Evolutionary conservation across 306 rosid genomes (phyloP), one percentile per base, ranked within the genome.

Genomic region (Dicorynia guianensis): DNA sequence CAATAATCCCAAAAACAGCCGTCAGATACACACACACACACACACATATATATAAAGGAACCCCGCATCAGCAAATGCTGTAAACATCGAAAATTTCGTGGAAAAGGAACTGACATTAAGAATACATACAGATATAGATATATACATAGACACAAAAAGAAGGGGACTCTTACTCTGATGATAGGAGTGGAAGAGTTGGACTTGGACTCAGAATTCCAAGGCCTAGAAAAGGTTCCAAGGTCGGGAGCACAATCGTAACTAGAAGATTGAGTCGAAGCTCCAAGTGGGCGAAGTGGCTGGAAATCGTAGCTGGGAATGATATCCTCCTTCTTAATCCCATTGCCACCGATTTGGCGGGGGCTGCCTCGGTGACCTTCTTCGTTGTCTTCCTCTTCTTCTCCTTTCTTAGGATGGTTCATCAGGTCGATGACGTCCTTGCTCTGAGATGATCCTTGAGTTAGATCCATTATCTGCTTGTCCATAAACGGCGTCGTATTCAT

Each of bases 381-480:
- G 20, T 48, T 59, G 0, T 50, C 40, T 13, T 74, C 76, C 7
- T 65, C 73, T 11, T 76, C 79, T 13, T 82, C 79, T 7, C 81
- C 87, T 33, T 63, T 78, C 46, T 36, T 69, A n/a, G 75, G 85
- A 63, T 44, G 82, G 59, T 71, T 86, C 80, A 83, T 80, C 59
- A 87, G 85, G 84, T 91, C 88, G 80, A 91, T 79, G 82, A 89
- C 82, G 74, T 91, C 96, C 63, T 87, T 86, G 77, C 18, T 62
- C 63, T 71, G 80, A 20, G 90, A 35, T 30, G 87, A 79, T n/a
- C 86, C 88, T 18, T 77, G 83, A 4, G 83, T 78, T 38, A 91
- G 93, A 88, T 93, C 97, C 96, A 91, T 93, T 40, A 93, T 88
- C 89, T 93, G 97, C 78, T 91, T 89, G 90, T 93, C 97, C 96